phyloP scores from a whole-genome alignment of 2,329 filamentous ascomycete species.

The Nannizziopsis arthrosporioides region DNA sequence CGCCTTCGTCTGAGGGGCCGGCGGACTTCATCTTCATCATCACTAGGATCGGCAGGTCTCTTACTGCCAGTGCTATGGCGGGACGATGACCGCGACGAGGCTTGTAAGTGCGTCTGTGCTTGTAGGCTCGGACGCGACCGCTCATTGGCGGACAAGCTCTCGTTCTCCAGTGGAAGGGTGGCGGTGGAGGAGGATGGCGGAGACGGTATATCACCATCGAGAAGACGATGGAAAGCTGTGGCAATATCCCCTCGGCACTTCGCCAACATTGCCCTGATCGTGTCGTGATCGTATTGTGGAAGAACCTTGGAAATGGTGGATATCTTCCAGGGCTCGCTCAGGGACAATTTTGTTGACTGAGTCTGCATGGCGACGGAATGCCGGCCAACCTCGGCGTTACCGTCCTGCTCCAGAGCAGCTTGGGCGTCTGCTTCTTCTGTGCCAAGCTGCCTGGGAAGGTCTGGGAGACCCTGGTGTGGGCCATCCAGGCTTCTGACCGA shows the following conservation, averaged over 20 bases:
- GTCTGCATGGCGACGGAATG: conserved; percentile 7
- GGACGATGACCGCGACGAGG: conserved; percentile 32
- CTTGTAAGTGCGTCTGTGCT: conserved; percentile 25
- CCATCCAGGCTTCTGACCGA: conserved; percentile 51
- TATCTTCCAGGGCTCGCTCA: conserved; percentile 45
- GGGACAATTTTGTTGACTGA: conserved; percentile 23
- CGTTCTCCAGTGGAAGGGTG: not conserved
- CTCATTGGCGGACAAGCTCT: not conserved
- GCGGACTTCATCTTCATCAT: conserved; percentile 25
- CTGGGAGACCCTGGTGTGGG: conserved; percentile 46
- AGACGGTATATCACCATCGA: conserved; percentile 34
- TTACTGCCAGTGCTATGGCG: conserved; percentile 34
- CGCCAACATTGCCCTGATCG: conserved; percentile 43
- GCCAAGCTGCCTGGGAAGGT: conserved; percentile 26
- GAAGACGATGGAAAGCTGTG: conserved; percentile 40
- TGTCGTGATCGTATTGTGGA: conserved; percentile 39
- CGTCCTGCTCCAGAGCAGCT: not conserved
- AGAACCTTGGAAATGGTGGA: conserved; percentile 42
- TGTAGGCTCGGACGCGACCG: conserved; percentile 18
- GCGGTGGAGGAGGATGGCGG: conserved; percentile 5
- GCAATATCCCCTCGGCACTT: conserved; percentile 45
- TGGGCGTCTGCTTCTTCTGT: not conserved
- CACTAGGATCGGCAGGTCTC: conserved; percentile 31
- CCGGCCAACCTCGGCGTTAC: not conserved
- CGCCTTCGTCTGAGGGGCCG: conserved; percentile 13